phyloP scores from a whole-genome alignment of 306 rosid genomes.

The Parietaria judaica region DNA sequence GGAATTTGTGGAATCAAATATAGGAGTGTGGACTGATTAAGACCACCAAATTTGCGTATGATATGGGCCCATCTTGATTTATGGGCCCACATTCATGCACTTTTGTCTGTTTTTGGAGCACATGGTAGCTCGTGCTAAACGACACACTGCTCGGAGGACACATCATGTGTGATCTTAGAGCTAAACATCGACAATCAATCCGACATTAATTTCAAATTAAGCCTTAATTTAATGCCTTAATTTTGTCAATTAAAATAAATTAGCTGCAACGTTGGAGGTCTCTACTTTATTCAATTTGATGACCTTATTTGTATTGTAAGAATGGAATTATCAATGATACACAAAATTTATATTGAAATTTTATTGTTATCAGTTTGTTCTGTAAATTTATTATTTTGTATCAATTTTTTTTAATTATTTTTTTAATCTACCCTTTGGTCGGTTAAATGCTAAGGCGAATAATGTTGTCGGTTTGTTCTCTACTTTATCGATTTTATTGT shows the following conservation, averaged over 20 bases:
- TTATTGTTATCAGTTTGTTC: too few relatives aligned
- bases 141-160: slow-evolving; percentile 31
- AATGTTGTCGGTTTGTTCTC: too few relatives aligned
- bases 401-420: too few relatives aligned
- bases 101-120: slow-evolving; percentile 21
- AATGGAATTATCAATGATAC: too few relatives aligned
- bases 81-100: neutral
- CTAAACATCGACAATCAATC: slow-evolving; percentile 17
- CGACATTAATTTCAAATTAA: slow-evolving; percentile 11
- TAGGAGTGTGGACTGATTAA: neutral
- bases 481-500: too few relatives aligned
- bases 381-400: too few relatives aligned
- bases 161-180: slow-evolving; percentile 49
- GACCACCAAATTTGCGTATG: neutral
- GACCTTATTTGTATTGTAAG: too few relatives aligned
- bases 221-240: slow-evolving; percentile 21
- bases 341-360: too few relatives aligned
- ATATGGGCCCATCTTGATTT: slow-evolving; percentile 10
- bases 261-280: neutral
- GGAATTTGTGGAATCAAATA: neutral
- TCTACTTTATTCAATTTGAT: neutral
- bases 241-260: slow-evolving; percentile 19
- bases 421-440: too few relatives aligned
- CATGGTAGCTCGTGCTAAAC: slow-evolving; percentile 26
- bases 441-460: too few relatives aligned